Percentiles rank a stretch among this genome's conserved stretches.
Conservation (phyloP, 2,329 filamentous ascomycete genomes). For the Lecanicillium sp. region DNA sequence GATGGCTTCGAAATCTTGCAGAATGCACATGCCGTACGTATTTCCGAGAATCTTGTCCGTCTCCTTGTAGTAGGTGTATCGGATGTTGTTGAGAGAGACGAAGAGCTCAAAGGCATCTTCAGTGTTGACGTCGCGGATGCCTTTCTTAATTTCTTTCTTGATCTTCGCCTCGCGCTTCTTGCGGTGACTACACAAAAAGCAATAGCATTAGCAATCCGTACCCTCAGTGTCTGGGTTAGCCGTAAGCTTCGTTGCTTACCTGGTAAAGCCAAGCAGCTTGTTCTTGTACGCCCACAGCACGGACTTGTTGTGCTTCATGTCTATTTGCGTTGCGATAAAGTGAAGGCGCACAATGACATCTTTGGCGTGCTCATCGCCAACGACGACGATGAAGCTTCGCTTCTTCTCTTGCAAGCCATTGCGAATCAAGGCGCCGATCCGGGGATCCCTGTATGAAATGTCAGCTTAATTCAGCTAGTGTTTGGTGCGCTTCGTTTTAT, state of each 20-base stretch:
- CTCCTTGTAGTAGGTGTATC: conserved; percentile 99
- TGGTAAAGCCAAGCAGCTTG: conserved; percentile 88
- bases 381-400: conserved; percentile 94
- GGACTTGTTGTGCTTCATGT: conserved; percentile 84
- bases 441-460: conserved; percentile 58
- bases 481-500: neutral
- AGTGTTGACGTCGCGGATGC: conserved; percentile 82
- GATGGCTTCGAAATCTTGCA: conserved; percentile 96
- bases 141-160: conserved; percentile 95
- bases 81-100: conserved; percentile 90
- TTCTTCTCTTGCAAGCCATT: conserved; percentile 96
- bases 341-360: conserved; percentile 93
- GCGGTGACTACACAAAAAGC: conserved; percentile 60
- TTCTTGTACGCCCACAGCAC: conserved; percentile 99
- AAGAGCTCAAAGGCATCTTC: conserved; percentile 98
- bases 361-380: conserved; percentile 79
- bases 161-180: conserved; percentile 98
- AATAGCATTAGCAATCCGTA: conserved; percentile 3
- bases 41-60: conserved; percentile 98
- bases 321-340: conserved; percentile 83
- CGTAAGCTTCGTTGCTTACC: conserved; percentile 29
- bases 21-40: conserved; percentile 95
- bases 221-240: neutral
- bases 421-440: conserved; percentile 82
- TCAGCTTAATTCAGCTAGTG: neutral